Evolutionary conservation across 1,139 yeast species (phyloP), one percentile per base, ranked within the genome.

Genomic region (Yamadazyma diddensiae): DNA sequence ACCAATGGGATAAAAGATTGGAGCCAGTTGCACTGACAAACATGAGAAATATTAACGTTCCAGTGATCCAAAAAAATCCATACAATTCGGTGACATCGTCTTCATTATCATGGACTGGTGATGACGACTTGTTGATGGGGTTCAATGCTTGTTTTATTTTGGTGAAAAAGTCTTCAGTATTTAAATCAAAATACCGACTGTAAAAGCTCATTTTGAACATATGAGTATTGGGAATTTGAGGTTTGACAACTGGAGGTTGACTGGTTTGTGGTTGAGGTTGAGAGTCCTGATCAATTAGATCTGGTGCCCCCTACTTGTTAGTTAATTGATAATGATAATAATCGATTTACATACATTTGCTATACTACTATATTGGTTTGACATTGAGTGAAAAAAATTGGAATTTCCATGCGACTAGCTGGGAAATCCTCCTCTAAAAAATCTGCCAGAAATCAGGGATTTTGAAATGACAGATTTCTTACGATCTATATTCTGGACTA

Each of bases 51-150:
- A 84, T 77, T 34, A 84, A 73, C 0, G 94, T 82, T 0, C 87
- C 86, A 9, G 88, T 82, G 28, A 86, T 78, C 95, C 95, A 86
- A 27, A 85, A 65, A 17, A 88, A 83, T 1, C 95, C 95, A 50
- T 85, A 86, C 33, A 86, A 59, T 50, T 86, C 95, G 2, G 79
- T 69, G 4, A 59, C 55, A 15, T 42, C 40, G 26, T 63, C 64
- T n/a, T 57, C 59, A 8, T 28, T 33, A 10, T 29, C 25, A 8
- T 30, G 26, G 6, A 50, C 40, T 3, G 53, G 44, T 3, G 49
- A 42, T 6, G 45, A 49, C 2, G 51, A 31, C 18, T 53, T 51
- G 30, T 58, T 56, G 18, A 73, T 42, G 9, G 80, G 80, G 39
- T 74, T 73, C 33, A 69, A 39, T 4, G 77, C 69, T 27, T 55